phyloP scores from a whole-genome alignment of 345 rosid genomes.

The Acer saccharum region DNA sequence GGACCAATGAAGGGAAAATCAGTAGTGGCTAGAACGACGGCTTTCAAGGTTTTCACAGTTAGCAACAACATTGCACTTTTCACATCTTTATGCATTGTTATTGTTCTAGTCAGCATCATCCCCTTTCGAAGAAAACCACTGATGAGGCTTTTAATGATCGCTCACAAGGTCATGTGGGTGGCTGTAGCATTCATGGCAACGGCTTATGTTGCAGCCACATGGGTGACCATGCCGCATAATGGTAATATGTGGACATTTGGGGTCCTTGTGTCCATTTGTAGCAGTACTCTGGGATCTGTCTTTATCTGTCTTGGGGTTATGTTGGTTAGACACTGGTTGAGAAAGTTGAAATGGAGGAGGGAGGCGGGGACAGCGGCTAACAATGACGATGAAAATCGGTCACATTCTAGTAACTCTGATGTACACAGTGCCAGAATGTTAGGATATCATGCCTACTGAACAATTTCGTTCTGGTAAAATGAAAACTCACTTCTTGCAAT shows the following conservation, averaged over 20 bases:
- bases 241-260: slow-evolving; percentile 25
- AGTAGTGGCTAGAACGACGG: slow-evolving; percentile 17
- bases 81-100: slow-evolving; percentile 34
- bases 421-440: not conserved
- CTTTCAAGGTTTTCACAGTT: slow-evolving; percentile 36
- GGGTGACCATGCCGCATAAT: slow-evolving; percentile 25
- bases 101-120: slow-evolving; percentile 33
- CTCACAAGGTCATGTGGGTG: slow-evolving; percentile 39
- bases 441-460: slow-evolving; percentile 14
- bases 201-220: slow-evolving; percentile 33
- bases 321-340: slow-evolving; percentile 13
- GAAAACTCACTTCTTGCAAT: too few species aligned
- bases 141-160: slow-evolving; percentile 18
- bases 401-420: slow-evolving; percentile 16
- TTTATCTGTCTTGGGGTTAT: slow-evolving; percentile 14
- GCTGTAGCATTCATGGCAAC: slow-evolving; percentile 40
- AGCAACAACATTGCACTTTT: slow-evolving; percentile 45
- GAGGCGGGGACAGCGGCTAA: not conserved
- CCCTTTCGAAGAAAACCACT: slow-evolving; percentile 26
- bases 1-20: slow-evolving; percentile 25
- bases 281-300: slow-evolving; percentile 11
- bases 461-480: not conserved
- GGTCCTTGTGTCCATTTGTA: slow-evolving; percentile 11
- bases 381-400: not conserved
- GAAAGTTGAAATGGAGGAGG: slow-evolving; percentile 23